Evolutionary conservation across 2,329 filamentous ascomycete species (phyloP), one percentile per base, ranked within the genome.

Genomic region (Lanzia echinophila): DNA sequence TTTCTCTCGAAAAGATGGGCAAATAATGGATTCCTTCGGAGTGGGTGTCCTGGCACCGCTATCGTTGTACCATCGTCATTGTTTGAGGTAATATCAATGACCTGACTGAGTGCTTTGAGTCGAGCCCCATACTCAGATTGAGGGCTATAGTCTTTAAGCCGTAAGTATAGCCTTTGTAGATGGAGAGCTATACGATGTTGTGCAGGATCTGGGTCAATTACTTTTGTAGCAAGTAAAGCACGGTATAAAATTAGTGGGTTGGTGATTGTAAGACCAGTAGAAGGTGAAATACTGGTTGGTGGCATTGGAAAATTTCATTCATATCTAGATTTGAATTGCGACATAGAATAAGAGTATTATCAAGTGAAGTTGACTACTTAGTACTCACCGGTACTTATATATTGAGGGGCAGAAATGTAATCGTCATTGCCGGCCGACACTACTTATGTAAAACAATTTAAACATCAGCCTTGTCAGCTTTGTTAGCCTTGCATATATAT

Each of bases 191-290:
- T 74, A 19, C 86, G 79, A 68, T 89, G 83, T 66, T 90, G 86
- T 20, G 84, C 79, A 5, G 81, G 80, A 69, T 92, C 88, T 8
- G 87, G 83, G 45, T 76, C 73, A 66, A 86, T 87, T 82, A 54
- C 50, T 60, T 62, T 67, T 4, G 83, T 84, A 6, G 84, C 79
- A 34, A 92, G 69, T 13, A 90, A 73, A 20, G 86, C 79, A 55
- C 86, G 80, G 69, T 92, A 92, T 58, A 90, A 83, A 57, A 90
- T 81, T 57, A 91, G 72, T 3, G 87, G 88, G 65, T 91, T 90
- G 3, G 82, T 84, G 62, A 84, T 83, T 54, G 78, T 75, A 32
- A 84, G 60, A 24, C 62, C 70, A 32, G 79, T 78, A 12, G 74
- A 63, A 32, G 72, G 61, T 17, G 69, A 63, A 32, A 36, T 39